Base-by-base conservation (phyloP, 352 stramenopile genomes). In the Pythium aphanidermatum region DNA sequence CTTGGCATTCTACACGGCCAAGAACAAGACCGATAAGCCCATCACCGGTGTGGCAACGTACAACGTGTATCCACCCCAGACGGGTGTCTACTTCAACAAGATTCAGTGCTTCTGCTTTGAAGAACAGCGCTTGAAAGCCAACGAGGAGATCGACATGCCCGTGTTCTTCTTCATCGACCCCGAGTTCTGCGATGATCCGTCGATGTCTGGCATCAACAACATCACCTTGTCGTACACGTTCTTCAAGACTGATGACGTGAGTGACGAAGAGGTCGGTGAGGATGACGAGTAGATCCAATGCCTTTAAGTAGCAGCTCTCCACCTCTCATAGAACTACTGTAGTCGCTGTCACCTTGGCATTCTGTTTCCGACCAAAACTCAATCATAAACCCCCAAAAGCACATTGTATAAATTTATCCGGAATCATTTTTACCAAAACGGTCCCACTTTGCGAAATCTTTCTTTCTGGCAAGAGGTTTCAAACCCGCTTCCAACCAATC, bases 91-190 rank as follows among this genome's bases (percentile, higher is more conserved):
- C 68, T 99, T 99, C 67, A 98, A 99, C 79, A 99, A 99, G 71
- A 99, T 99, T 62, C 96, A 99, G 74, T 99, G 97, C 67, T 99
- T 99, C 70, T 99, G 97, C 67, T 99, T 99, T 60, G 97, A 99
- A 65, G 96, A 99, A 71, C 97, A 99, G 67, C 79, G 96, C 14
- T 71, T 99, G 5, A 87, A 97, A 44, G 80, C 93, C 5, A 84
- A 96, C 20, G 97, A 99, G 61, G 97, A 98, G 63, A 98, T 99
- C 47, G 96, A 97, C 70, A 99, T 99, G 96, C 96, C 96, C 23
- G 95, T 99, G 17, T 98, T 99, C 60, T 99, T 99, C 77, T 99
- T 98, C 70, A 98, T 99, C 58, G 96, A 99, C 74, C 96, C 96
- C 6, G 95, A 98, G 41, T 98, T 99, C 58, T 83, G 96, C 42